Evolutionary conservation across 1,284 basidiomycete species (phyloP), one percentile per base, ranked within the genome.

Genomic region (Irpex sp.): DNA sequence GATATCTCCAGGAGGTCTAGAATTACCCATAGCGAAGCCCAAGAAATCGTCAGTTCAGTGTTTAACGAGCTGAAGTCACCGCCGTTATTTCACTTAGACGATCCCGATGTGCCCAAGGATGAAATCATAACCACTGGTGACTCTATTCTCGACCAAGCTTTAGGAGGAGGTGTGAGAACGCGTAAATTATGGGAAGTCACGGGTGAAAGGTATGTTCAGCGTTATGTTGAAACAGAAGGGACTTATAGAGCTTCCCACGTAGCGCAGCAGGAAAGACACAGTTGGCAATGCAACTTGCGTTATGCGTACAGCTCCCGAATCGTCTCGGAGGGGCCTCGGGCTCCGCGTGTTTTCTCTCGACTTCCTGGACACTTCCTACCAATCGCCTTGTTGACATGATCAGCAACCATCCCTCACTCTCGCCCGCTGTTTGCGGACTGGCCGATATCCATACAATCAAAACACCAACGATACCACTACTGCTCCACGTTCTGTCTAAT

Each of bases 221-320:
- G 11, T 55, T 57, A 21, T 9, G 21, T 6, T 6, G n/a, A 9
- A 5, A 47, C 21, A 43, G 36, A 19, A 15, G 2, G 35, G 9
- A 17, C 21, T 49, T 46, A 31, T 51, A 26, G 11, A 19, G 19
- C 31, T 17, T 33, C 13, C 15, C 21, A 33, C 33, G n/a, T 47
- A 96, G 94, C 73, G 88, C 92, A 26, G 86, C 93, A 26, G 94
- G 94, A 36, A 97, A 97, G 76, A 94, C 92, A 1, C 93, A 95
- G 69, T 76, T 96, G 3, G 90, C 90, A 1, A 79, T 96, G 15
- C 90, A 94, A 67, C 79, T 93, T 4, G 87, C 92, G 3, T 76
- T 96, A 26, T 79, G 83, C 17, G 89, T 91, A 0, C 94, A 95
- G 71, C 78, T 93, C 1, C 85, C 90, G 49, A 69, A 15, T 61